Conservation (phyloP, 2,329 filamentous ascomycete species). For the Epichloe sylvatica region DNA sequence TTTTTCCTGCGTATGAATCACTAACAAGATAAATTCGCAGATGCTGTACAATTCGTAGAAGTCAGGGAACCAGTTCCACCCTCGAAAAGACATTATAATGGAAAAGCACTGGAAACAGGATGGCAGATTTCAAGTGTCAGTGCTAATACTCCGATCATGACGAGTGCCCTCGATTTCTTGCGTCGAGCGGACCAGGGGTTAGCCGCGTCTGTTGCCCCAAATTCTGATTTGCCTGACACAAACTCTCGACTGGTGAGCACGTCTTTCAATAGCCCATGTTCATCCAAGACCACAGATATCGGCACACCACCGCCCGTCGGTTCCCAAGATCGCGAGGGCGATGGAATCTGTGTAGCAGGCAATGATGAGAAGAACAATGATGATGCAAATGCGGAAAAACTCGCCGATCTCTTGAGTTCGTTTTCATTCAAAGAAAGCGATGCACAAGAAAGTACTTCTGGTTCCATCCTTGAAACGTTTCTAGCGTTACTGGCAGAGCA, state of each 20-base stretch:
- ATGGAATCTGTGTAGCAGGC: neutral
- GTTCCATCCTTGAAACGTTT: slow-evolving; percentile 3
- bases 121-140: neutral
- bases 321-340: neutral
- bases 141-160: neutral
- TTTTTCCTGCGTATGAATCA: neutral
- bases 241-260: neutral
- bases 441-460: neutral
- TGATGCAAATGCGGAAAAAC: neutral
- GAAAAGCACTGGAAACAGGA: neutral
- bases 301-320: neutral
- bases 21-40: neutral
- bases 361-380: neutral
- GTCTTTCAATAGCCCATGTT: neutral
- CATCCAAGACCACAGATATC: neutral
- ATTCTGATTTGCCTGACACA: neutral
- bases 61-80: slow-evolving; percentile 1
- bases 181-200: neutral
- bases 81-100: neutral
- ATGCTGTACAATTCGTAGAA: neutral
- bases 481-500: slow-evolving; percentile 1
- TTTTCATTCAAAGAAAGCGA: slow-evolving; percentile 4
- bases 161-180: slow-evolving; percentile 3
- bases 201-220: neutral
- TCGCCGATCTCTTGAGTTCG: slow-evolving; percentile 1